Percentiles rank a stretch among this genome's conserved stretches.
phyloP scores from a whole-genome alignment of 257 asterid genomes.

The Scutellaria minor region DNA sequence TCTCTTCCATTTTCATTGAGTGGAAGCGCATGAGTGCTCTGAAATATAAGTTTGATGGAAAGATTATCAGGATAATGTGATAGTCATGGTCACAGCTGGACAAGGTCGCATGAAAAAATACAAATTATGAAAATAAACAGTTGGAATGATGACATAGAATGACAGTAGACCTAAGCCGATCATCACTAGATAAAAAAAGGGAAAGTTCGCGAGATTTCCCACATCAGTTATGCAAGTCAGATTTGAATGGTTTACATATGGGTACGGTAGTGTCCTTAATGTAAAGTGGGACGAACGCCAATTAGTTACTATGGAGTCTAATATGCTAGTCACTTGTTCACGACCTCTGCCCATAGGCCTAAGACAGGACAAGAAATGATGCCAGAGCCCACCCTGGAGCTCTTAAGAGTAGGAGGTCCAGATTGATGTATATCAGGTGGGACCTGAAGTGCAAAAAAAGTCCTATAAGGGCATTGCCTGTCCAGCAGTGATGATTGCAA shows the following conservation, averaged over 20 bases:
- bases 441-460: too few species aligned
- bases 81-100: background rate
- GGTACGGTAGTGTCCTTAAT: background rate
- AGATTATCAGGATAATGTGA: conserved; percentile 22
- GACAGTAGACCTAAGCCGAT: background rate
- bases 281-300: too few species aligned
- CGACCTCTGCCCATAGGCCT: too few species aligned
- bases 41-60: conserved; percentile 35
- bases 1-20: conserved; percentile 98
- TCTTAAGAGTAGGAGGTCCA: too few species aligned
- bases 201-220: background rate
- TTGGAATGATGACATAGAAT: background rate
- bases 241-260: background rate
- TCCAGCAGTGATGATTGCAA: too few species aligned
- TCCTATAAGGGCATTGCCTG: too few species aligned
- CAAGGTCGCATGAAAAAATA: background rate
- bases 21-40: conserved; percentile 99
- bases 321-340: too few species aligned
- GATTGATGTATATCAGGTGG: too few species aligned
- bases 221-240: conserved; percentile 9
- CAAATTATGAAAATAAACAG: background rate
- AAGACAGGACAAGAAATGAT: too few species aligned
- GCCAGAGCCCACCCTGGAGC: too few species aligned
- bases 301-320: too few species aligned
- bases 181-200: conserved; percentile 21